These are phyloP conservation scores for Bidens hawaiensis DNA, from an alignment of 140 eudicot species.

Conservation along the genomic window DNA sequence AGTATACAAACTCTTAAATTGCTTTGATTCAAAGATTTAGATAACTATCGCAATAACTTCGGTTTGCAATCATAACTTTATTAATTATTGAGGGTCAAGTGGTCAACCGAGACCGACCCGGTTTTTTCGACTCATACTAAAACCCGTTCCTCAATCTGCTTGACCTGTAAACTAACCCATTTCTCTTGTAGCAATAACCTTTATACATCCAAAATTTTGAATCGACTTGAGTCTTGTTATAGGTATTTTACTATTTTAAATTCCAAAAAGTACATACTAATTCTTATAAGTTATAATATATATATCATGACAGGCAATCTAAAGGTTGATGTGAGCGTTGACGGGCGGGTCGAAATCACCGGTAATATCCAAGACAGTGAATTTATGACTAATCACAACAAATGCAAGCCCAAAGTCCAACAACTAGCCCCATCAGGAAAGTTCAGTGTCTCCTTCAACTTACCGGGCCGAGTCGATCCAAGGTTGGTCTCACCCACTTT, in stretches of 20 bases:
- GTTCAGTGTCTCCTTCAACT: slow-evolving; percentile 43
- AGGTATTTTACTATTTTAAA: background rate
- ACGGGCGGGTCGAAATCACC: slow-evolving; percentile 48
- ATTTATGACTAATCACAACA: slow-evolving; percentile 21
- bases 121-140: background rate
- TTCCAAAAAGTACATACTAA: background rate
- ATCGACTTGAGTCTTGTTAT: background rate
- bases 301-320: slow-evolving; percentile 29
- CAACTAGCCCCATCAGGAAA: slow-evolving; percentile 49
- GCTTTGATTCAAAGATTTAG: background rate
- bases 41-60: background rate
- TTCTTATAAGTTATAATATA: background rate
- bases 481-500: slow-evolving; percentile 42
- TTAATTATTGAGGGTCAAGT: background rate
- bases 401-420: slow-evolving; percentile 46
- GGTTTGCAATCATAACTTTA: background rate
- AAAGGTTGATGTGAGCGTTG: slow-evolving; percentile 27
- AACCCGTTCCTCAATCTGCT: background rate
- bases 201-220: background rate
- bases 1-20: background rate
- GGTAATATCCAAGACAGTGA: slow-evolving; percentile 40
- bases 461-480: slow-evolving; percentile 66
- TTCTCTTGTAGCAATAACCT: background rate
- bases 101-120: background rate
- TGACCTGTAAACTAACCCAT: background rate